These are phyloP conservation scores for Chrysoporthe cubensis DNA, from an alignment of 2,329 filamentous ascomycete species.

Conservation along the genomic window DNA sequence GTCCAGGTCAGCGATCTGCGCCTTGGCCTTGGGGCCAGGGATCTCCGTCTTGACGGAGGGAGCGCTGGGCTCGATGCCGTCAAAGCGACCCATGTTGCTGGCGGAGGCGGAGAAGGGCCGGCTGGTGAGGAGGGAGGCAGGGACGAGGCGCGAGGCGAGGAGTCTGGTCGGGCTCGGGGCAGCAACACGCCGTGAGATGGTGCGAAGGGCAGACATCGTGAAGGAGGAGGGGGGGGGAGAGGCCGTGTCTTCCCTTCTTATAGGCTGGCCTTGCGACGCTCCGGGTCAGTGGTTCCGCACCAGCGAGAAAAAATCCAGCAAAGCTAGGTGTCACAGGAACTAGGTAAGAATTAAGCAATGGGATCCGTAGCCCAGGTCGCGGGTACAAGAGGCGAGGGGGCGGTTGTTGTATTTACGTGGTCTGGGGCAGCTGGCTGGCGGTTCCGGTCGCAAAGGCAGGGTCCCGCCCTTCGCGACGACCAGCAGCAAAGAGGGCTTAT, in stretches of 20 bases:
- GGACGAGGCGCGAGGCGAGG: slow-evolving; percentile 24
- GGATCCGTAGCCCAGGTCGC: slow-evolving; percentile 22
- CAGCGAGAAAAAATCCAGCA: neutral
- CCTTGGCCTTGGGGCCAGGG: slow-evolving; percentile 75
- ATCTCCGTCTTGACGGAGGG: slow-evolving; percentile 64
- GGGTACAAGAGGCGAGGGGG: slow-evolving; percentile 20
- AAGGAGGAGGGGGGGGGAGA: neutral
- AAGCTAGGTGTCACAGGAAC: slow-evolving; percentile 21
- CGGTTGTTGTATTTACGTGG: slow-evolving; percentile 23
- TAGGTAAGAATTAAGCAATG: slow-evolving; percentile 26
- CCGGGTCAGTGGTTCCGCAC: too few relatives aligned
- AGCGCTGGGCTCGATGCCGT: slow-evolving; percentile 50
- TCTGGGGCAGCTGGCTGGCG: slow-evolving; percentile 14
- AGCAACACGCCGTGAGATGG: slow-evolving; percentile 24
- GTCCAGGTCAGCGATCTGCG: slow-evolving; percentile 70
- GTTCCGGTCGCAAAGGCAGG: slow-evolving; percentile 9
- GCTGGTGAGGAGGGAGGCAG: slow-evolving; percentile 29
- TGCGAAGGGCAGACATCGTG: slow-evolving; percentile 29
- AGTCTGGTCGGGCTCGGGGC: slow-evolving; percentile 20
- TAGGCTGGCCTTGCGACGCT: slow-evolving; percentile 3
- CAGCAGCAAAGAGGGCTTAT: slow-evolving; percentile 16
- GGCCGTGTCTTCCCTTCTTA: slow-evolving; percentile 11
- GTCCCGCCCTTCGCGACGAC: slow-evolving; percentile 14
- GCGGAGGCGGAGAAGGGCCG: slow-evolving; percentile 34
- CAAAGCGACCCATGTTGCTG: slow-evolving; percentile 29